A percentile compares a stretch with the other conserved stretches of the same genome.
Conservation (phyloP, 148 eudicot species). For the Diospyros kaki region DNA sequence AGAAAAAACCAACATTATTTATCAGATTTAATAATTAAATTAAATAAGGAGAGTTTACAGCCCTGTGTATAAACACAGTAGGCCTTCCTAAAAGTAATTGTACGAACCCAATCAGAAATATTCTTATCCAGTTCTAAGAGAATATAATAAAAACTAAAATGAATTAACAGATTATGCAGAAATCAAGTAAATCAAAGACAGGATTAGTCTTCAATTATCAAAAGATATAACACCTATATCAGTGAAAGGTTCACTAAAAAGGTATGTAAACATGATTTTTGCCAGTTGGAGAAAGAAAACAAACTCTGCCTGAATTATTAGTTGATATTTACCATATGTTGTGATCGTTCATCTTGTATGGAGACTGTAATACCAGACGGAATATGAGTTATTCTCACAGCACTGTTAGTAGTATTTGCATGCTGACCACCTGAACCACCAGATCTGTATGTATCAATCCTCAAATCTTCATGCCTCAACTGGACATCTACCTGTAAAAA, state of each 20-base stretch:
- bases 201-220: background rate
- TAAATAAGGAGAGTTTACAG: too few relatives aligned
- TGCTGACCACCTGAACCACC: constrained; percentile 99
- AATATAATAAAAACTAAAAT: background rate
- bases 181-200: background rate
- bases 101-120: background rate
- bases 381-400: constrained; percentile 80
- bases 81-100: background rate
- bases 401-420: constrained; percentile 96
- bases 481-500: constrained; percentile 83
- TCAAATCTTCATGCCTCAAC: constrained; percentile 70
- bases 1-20: too few relatives aligned
- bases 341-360: constrained; percentile 93
- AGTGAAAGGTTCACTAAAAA: background rate
- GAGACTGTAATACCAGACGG: constrained; percentile 79
- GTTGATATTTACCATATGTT: constrained; percentile 52
- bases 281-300: background rate
- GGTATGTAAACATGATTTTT: background rate
- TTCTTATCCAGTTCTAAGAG: background rate
- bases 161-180: background rate
- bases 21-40: too few relatives aligned
- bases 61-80: too few relatives aligned
- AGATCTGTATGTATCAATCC: constrained; percentile 86
- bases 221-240: background rate
- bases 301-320: background rate